Evolutionary conservation across 495 filamentous ascomycete species (phyloP).

Genomic region (Penicillium pulvis): DNA sequence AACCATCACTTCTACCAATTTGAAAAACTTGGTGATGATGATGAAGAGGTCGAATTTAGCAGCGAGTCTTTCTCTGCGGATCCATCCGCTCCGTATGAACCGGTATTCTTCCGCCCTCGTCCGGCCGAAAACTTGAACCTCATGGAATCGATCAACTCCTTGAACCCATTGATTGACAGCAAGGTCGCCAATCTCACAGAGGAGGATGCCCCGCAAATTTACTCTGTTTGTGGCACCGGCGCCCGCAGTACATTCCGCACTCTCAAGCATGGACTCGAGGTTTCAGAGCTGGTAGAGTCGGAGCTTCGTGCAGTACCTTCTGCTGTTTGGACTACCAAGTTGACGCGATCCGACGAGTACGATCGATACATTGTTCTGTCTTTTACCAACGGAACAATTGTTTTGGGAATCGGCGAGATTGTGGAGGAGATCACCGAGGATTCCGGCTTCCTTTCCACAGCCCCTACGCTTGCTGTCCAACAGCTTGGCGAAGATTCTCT

Average conservation of each 20-base stretch:
- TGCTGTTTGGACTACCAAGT: conserved; percentile 93
- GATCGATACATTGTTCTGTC: conserved; percentile 79
- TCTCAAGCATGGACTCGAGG: conserved; percentile 88
- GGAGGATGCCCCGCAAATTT: conserved; percentile 96
- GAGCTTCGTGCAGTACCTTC: conserved; percentile 83
- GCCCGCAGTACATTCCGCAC: conserved; percentile 87
- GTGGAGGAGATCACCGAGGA: conserved; percentile 88
- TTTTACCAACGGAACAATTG: conserved; percentile 72
- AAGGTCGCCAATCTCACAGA: conserved; percentile 85
- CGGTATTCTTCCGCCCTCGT: conserved; percentile 83
- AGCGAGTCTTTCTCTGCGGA: conserved; percentile 84
- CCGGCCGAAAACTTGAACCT: conserved; percentile 78
- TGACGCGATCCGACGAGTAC: conserved; percentile 78
- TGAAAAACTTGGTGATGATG: conserved; percentile 95
- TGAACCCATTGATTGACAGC: conserved; percentile 90
- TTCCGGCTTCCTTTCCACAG: conserved; percentile 83
- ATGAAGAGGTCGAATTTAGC: conserved; percentile 80
- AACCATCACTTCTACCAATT: conserved; percentile 97
- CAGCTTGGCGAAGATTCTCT: conserved; percentile 92
- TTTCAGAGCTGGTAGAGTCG: conserved; percentile 91
- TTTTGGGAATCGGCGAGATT: conserved; percentile 92
- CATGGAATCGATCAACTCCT: conserved; percentile 81
- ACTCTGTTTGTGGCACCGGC: conserved; percentile 84
- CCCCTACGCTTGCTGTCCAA: conserved; percentile 87
- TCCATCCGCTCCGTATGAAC: conserved; percentile 63